Conservation (phyloP, 768 basidiomycete species). For the Lactarius psammicola region DNA sequence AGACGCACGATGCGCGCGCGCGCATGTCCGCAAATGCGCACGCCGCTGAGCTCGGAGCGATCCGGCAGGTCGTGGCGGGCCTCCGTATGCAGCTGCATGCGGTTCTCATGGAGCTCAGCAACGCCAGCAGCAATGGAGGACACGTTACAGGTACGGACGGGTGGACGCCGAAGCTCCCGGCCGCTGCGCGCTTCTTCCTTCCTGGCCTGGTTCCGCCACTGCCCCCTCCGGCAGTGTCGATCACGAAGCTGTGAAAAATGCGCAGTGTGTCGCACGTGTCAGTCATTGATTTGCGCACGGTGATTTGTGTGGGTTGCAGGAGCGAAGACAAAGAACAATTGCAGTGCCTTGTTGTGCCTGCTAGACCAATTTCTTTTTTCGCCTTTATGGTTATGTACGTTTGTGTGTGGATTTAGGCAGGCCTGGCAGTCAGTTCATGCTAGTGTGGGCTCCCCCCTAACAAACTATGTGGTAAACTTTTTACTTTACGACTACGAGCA, state of each 20-base stretch:
- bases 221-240: not conserved
- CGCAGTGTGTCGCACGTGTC: not conserved
- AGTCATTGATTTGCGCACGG: not conserved
- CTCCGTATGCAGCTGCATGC: constrained; percentile 29
- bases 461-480: not conserved
- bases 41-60: constrained; percentile 26
- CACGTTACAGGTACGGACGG: not conserved
- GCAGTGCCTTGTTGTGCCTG: not conserved
- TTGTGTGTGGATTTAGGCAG: too few species aligned
- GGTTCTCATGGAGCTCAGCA: constrained; percentile 28
- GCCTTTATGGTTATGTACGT: not conserved
- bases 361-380: not conserved
- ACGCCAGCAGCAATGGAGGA: constrained; percentile 3
- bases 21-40: constrained; percentile 25
- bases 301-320: not conserved
- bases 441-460: not conserved
- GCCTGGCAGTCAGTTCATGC: too few species aligned
- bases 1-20: constrained; percentile 26
- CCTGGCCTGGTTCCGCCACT: constrained; percentile 4
- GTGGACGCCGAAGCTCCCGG: constrained; percentile 1
- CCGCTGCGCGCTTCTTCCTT: constrained; percentile 7
- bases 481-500: not conserved
- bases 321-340: too few species aligned
- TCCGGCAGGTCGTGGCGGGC: constrained; percentile 28
- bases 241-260: constrained; percentile 15